Conservation (phyloP, 345 rosid species). For the Sonneratia caseolaris region DNA sequence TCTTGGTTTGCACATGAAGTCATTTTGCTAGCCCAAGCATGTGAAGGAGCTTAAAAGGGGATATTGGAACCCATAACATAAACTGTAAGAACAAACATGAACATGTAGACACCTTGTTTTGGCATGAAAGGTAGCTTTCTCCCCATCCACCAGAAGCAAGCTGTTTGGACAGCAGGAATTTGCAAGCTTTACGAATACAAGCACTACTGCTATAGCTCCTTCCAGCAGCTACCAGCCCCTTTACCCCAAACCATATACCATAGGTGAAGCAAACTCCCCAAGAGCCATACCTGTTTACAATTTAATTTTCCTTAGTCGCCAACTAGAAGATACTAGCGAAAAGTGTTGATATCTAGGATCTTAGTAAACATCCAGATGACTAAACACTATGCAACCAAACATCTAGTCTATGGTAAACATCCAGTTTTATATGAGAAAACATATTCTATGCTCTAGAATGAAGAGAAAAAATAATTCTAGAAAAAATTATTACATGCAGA, state of each 20-base stretch:
- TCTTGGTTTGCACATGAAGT: neutral
- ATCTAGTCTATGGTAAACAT: neutral
- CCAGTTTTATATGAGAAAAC: too few species aligned
- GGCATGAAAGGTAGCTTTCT: constrained; percentile 94
- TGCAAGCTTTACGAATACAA: constrained; percentile 63
- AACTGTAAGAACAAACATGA: neutral
- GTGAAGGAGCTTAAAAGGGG: neutral
- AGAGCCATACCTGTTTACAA: constrained; percentile 72
- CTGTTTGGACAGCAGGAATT: constrained; percentile 82
- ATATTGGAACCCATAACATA: neutral
- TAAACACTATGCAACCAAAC: neutral
- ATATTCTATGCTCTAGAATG: neutral
- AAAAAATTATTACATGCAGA: neutral
- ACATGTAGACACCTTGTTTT: constrained; percentile 48
- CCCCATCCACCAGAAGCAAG: constrained; percentile 90
- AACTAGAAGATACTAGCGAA: neutral
- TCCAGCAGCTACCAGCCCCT: constrained; percentile 73
- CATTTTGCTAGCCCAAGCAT: neutral
- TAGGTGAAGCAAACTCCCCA: constrained; percentile 92
- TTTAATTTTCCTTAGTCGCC: neutral
- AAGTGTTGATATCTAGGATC: neutral
- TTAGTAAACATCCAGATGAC: neutral
- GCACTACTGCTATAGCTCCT: constrained; percentile 46
- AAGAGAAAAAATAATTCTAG: neutral
- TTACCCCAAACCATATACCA: constrained; percentile 75